Evolutionary conservation across 768 basidiomycete genomes (phyloP), one percentile per base, ranked within the genome.

Genomic region (Leccinum longicurvipes): DNA sequence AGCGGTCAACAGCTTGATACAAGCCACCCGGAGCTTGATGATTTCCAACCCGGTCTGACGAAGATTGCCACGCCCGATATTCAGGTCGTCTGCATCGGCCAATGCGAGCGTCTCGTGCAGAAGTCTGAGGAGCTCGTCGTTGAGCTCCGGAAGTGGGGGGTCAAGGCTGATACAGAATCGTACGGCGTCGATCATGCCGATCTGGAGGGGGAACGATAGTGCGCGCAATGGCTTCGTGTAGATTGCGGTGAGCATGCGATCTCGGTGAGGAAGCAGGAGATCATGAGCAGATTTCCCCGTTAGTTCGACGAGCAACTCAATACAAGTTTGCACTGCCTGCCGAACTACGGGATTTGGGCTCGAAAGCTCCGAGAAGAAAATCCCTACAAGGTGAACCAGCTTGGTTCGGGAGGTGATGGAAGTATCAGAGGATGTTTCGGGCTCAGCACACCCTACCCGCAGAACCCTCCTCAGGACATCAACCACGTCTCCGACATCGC

Each of bases 191-290:
- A 98, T 93, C 82, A 98, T 94, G 28, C 95, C 97, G 55, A 98
- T 97, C 70, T 98, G 97, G 64, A 93, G 92, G 15, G 88, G 80
- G 69, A 98, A 95, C 2, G 94, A 94, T 24, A 99, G 80, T 0
- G 97, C 97, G 51, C 97, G 81, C 19, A 99, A 80, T 12, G 97
- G 97, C 67, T 98, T 98, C n/a, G 90, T 91, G 74, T 89, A 98
- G 61, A 99, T 94, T 2, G 88, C 83, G 17, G 84, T 82, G 36
- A 98, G 78, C 74, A 98, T 86, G 28, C 93, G 85, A 59, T 94
- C 92, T 47, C 93, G 87, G 63, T 94, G 88, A 15, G 83, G 89
- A 69, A 82, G 75, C 47, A 99, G 77, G n/a, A 98, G 77, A 44
- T 94, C 92, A 42, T 83, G 78, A 24, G 89, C 79, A 1, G 89